Evolutionary conservation across 176 grass and related monocot genomes (phyloP), one percentile per base, ranked within the genome.

Genomic region (Tillandsia fasciculata): DNA sequence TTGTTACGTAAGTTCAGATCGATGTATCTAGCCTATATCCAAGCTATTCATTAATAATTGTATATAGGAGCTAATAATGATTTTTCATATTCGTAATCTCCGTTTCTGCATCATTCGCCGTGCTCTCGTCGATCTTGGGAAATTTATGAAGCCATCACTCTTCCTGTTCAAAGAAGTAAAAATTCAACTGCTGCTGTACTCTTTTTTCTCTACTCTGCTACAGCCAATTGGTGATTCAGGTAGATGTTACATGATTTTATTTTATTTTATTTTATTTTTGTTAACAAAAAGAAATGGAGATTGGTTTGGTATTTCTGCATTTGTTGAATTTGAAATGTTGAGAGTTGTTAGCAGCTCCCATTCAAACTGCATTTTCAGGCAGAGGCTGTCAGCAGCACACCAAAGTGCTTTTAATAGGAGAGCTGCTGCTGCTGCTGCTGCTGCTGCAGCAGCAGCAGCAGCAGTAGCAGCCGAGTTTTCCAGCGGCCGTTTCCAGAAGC

Each of bases 401-500:
- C 28, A 29, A 29, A 2, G 28, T 29, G 28, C 24, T 24, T 24
- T 24, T 24, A 24, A 24, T 24, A 24, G 24, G 24, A 24, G 24
- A 24, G 24, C 20, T 20, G 20, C 20, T 20, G 20, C 20, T 20
- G 20, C 20, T 20, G 20, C 20, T 20, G 20, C 20, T 20, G 20
- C 20, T 20, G 20, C 24, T 1, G 24, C 28, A 29, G 33, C 65
- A 80, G 15, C 61, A 78, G 76, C 77, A 70, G 74, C 65, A 42
- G 77, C 73, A 83, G 85, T 70, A 80, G 83, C 63, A 49, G 76
- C 64, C 77, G 76, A 88, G 84, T 73, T 74, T 85, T 61, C 68
- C 71, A 70, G 86, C 86, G 83, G 82, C 86, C 68, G 73, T 83
- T 42, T 80, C 74, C 91, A 85, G 79, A 56, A 81, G 3, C 68